phyloP scores from a whole-genome alignment of 1,284 basidiomycete species.

The Marasmius fiardii region DNA sequence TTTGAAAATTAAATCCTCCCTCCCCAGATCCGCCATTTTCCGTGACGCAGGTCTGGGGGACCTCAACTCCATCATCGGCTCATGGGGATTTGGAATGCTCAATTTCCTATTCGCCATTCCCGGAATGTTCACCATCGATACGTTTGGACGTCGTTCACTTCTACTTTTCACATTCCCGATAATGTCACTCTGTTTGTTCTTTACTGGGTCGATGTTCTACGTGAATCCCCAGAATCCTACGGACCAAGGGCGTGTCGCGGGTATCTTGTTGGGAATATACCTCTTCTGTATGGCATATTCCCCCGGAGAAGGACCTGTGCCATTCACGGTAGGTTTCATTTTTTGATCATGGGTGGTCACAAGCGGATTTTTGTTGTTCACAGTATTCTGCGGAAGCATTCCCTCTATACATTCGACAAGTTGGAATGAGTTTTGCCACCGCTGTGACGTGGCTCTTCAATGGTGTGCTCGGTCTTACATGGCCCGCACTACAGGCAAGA shows the following conservation, averaged over 20 bases:
- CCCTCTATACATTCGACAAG: slow-evolving; percentile 68
- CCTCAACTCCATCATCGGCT: too few relatives aligned
- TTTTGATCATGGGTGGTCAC: neutral
- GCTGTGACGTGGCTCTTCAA: slow-evolving; percentile 59
- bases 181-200: slow-evolving; percentile 58
- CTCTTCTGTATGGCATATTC: slow-evolving; percentile 61
- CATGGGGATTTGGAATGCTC: too few relatives aligned
- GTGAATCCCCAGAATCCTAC: slow-evolving; percentile 17
- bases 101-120: slow-evolving; percentile 50
- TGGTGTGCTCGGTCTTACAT: neutral
- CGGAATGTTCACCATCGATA: slow-evolving; percentile 55
- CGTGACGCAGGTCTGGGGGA: slow-evolving; percentile 43
- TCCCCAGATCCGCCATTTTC: slow-evolving; percentile 5
- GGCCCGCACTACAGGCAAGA: neutral
- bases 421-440: slow-evolving; percentile 69
- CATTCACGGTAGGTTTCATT: slow-evolving; percentile 50
- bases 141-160: slow-evolving; percentile 64
- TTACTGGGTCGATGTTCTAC: slow-evolving; percentile 54
- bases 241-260: slow-evolving; percentile 37
- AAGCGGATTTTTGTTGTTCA: neutral
- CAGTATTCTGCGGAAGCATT: slow-evolving; percentile 69
- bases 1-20: too few relatives aligned
- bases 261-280: slow-evolving; percentile 60
- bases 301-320: too few relatives aligned
- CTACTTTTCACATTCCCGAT: slow-evolving; percentile 60